phyloP scores from a whole-genome alignment of 805 yeast species.

The Yarrowia sp. region DNA sequence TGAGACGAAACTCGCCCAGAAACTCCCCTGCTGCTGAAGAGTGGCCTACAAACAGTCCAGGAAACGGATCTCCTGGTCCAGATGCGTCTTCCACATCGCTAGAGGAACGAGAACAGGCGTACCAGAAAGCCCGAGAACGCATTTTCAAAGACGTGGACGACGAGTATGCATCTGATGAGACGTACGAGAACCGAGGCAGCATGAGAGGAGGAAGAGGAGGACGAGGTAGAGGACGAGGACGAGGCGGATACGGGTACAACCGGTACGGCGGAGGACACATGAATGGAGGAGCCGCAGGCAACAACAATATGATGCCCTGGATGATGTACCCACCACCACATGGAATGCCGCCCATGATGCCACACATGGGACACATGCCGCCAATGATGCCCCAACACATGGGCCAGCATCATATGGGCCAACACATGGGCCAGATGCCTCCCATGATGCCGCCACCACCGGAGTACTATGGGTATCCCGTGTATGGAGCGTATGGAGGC shows the following conservation, averaged over 20 bases:
- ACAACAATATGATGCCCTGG: not conserved
- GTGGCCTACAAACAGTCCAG: not conserved
- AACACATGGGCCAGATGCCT: not conserved
- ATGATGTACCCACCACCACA: conserved; percentile 26
- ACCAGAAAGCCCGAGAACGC: conserved; percentile 43
- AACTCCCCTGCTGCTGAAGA: conserved; percentile 10
- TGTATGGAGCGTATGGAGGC: not conserved
- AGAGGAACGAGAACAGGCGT: conserved; percentile 43
- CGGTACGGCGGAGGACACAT: not conserved
- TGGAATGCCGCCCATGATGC: conserved; percentile 21
- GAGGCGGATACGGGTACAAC: conserved; percentile 19
- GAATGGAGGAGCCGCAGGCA: not conserved
- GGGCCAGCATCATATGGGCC: not conserved
- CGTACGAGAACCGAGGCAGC: conserved; percentile 1
- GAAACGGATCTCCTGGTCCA: not conserved
- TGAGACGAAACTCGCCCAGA: conserved; percentile 25
- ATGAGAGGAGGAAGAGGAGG: conserved; percentile 14
- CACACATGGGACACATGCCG: not conserved
- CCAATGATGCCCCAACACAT: not conserved
- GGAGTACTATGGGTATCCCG: conserved; percentile 12
- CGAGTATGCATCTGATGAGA: conserved; percentile 6
- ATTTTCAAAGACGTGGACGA: conserved; percentile 39
- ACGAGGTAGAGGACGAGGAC: not conserved
- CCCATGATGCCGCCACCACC: conserved; percentile 21
- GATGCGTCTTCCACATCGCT: conserved; percentile 25